These are phyloP conservation scores for Pleurostoma richardsiae DNA, from an alignment of 2,329 filamentous ascomycete genomes.

Conservation along the genomic window DNA sequence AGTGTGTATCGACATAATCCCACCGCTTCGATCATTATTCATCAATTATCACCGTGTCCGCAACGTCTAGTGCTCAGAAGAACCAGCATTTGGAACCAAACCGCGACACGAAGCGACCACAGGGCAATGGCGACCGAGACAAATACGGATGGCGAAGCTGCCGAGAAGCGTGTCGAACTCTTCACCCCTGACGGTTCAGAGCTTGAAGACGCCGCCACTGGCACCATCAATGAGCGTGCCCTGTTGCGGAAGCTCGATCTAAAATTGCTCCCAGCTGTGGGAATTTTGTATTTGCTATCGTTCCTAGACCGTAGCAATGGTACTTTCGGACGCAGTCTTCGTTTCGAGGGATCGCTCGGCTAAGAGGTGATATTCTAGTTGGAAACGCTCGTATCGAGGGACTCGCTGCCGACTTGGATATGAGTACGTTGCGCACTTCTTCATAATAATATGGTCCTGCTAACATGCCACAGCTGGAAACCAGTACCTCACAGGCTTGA, in stretches of 20 bases:
- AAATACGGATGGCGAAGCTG: no score
- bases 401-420: constrained; percentile 43
- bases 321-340: constrained; percentile 25
- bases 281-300: constrained; percentile 49
- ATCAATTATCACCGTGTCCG: no score
- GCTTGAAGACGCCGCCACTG: constrained; percentile 2
- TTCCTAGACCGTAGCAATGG: constrained; percentile 55
- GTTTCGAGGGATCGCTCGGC: constrained; percentile 4
- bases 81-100: no score
- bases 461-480: constrained; percentile 38
- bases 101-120: no score
- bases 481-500: constrained; percentile 61
- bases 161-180: no score
- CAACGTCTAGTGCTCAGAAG: no score
- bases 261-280: constrained; percentile 47
- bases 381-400: constrained; percentile 55
- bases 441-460: not conserved
- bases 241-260: constrained; percentile 53
- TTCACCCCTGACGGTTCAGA: not conserved
- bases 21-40: no score
- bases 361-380: constrained; percentile 30
- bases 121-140: no score
- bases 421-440: constrained; percentile 33
- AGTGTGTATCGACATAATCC: no score
- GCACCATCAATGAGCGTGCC: constrained; percentile 44